Evolutionary conservation across 208 protist genomes (phyloP), one percentile per base, ranked within the genome.

Genomic region (Spongospora subterranea): DNA sequence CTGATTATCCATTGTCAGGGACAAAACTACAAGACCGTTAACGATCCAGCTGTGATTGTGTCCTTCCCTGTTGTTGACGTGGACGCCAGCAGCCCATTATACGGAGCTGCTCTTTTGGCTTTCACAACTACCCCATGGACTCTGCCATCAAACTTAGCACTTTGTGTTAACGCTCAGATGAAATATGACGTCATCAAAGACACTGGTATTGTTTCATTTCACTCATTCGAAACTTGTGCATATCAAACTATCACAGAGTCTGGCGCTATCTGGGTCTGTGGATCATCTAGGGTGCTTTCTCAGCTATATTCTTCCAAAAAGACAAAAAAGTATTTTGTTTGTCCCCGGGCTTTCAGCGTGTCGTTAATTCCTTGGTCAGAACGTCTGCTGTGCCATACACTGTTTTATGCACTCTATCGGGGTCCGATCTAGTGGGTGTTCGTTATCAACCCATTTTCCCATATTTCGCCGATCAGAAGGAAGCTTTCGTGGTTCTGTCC

Each of bases 101-200:
- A 39, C 71, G 71, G 71, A 6, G 71, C 71, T 93, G 92, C 90
- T 92, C 88, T 99, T n/a, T 71, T 99, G 0, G 99, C 98, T 13
- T 99, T 99, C 99, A 99, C 99, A 0, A 99, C 99, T 0, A 99
- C 99, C 40, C 99, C 99, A 41, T 99, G 99, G 99, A 99, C 99
- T 11, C 95, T 99, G 20, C 98, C 98, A 13, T 98, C 96, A 90
- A 99, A 99, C 95, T 93, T 99, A 0, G 98, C 96, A 13, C 96
- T 99, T 38, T 99, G 97, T 94, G 99, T 99, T 20, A 96, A 99
- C 94, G 95, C 96, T 13, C 95, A 97, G n/a, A 82, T 99, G n/a
- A 96, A 46, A 11, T 94, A 94, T 88, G 40, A 35, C 35, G 71
- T 82, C 35, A 82, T 82, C 71, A 35, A 43, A n/a, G 71, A 82